Conservation (phyloP, 495 filamentous ascomycete genomes). For the Podospora comata region DNA sequence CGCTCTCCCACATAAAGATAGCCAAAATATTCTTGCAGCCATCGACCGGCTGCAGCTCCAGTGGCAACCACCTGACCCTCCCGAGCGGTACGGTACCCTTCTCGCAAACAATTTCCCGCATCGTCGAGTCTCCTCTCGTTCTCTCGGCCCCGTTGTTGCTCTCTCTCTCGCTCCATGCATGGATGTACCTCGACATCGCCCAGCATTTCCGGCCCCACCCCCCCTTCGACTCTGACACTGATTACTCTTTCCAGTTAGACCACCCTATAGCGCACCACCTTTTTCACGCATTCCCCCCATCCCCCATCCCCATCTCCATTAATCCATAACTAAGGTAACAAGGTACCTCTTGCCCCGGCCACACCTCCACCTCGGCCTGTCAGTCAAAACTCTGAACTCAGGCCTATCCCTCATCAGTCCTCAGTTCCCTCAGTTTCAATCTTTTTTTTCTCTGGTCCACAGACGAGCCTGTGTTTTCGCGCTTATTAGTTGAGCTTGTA, state of each 20-base stretch:
- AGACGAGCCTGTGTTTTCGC: conserved; percentile 5
- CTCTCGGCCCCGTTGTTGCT: conserved; percentile 17
- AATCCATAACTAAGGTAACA: not conserved
- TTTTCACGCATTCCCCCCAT: conserved; percentile 1
- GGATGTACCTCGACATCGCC: conserved; percentile 2
- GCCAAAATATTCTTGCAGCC: not conserved
- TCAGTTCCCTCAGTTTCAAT: not conserved
- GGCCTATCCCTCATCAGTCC: not conserved
- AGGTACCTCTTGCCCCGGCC: not conserved
- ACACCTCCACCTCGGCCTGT: conserved; percentile 1
- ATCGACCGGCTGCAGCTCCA: not conserved
- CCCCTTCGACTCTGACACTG: not conserved
- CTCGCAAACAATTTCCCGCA: conserved; percentile 6
- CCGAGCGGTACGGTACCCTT: not conserved
- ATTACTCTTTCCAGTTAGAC: not conserved
- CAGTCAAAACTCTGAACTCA: conserved; percentile 7
- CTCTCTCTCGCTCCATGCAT: conserved; percentile 1
- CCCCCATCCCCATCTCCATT: not conserved
- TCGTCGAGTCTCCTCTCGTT: conserved; percentile 8
- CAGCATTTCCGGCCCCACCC: not conserved
- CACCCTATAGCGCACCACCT: conserved; percentile 2
- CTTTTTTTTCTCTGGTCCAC: conserved; percentile 2
- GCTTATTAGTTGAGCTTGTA: conserved; percentile 4
- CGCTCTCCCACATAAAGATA: not conserved
- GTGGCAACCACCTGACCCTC: not conserved